These are phyloP conservation scores for Beauveria brongniartii DNA, from an alignment of 2,329 filamentous ascomycete species.

Conservation along the genomic window DNA sequence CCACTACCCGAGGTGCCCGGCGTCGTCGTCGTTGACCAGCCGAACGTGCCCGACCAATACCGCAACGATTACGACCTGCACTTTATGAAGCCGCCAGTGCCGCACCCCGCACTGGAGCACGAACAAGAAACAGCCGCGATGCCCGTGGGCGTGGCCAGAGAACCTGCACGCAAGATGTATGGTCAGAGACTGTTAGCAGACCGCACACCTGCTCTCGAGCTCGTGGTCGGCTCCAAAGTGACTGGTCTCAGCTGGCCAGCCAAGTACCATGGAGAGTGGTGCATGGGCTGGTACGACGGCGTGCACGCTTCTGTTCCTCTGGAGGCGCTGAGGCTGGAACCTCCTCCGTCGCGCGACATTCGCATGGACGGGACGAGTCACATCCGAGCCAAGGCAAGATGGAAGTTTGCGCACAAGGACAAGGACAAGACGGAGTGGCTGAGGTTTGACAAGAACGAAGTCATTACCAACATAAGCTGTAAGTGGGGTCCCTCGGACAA, in stretches of 20 bases:
- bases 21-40: constrained; percentile 38
- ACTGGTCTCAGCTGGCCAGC: constrained; percentile 43
- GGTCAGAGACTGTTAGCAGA: constrained; percentile 39
- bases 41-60: constrained; percentile 30
- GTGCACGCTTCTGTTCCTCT: constrained; percentile 40
- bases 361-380: constrained; percentile 38
- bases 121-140: constrained; percentile 30
- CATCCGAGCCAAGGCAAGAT: constrained; percentile 40
- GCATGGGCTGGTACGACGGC: constrained; percentile 50
- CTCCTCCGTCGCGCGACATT: constrained; percentile 38
- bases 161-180: constrained; percentile 39
- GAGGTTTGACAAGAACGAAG: constrained; percentile 58
- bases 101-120: constrained; percentile 35
- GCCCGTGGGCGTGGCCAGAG: constrained; percentile 37
- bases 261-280: constrained; percentile 47
- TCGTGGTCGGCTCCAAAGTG: constrained; percentile 40
- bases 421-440: constrained; percentile 38
- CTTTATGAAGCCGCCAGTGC: constrained; percentile 31
- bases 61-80: constrained; percentile 47
- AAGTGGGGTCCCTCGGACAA: constrained; percentile 20
- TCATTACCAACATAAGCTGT: constrained; percentile 57
- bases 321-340: constrained; percentile 40
- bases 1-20: constrained; percentile 43
- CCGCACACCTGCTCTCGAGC: constrained; percentile 36
- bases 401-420: constrained; percentile 43